Evolutionary conservation across 352 stramenopile genomes (phyloP), one percentile per base, ranked within the genome.

Genomic region (Pythium diclinum): DNA sequence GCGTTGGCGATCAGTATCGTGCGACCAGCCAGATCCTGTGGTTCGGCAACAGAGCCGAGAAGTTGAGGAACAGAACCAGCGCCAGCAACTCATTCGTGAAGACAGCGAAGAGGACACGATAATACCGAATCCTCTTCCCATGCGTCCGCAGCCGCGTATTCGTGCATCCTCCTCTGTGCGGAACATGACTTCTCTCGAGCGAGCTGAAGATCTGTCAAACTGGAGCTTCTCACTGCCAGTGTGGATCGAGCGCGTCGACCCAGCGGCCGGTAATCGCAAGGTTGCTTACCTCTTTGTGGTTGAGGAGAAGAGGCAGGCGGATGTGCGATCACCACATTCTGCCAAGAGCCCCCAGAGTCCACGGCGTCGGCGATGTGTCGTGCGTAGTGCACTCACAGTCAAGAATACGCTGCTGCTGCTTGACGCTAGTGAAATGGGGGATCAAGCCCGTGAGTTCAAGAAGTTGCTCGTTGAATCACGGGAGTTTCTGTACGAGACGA

Each of bases 211-310:
- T 23, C 59, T 89, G 14, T 57, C 44, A 17, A 74, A 65, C 47
- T 70, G 89, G 52, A 67, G 59, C 23, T 92, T 92, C 28, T 77
- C 74, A 13, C 65, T 91, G 3, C 72, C 78, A n/a, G 71, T 86
- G 57, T 94, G 85, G 85, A 62, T 92, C 17, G 85, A 94, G 44
- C 78, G 73, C 9, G 84, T 92, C 4, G 83, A 94, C 32, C 68
- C 72, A 1, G 61, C 76, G 6, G 74, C 71, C 10, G 81, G 82
- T 3, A 77, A 75, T 23, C 77, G 85, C n/a, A 88, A 88, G 59
- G 73, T 94, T 16, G 76, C 75, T 0, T 94, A 94, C 61, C 21
- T 94, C 4, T 73, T 94, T 33, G 70, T 70, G 1, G 78, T 91
- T 9, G 65, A 78, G 30, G 76, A 88, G 30, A 56, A 71, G 38